Evolutionary conservation across 768 basidiomycete genomes (phyloP).

Genomic region (Asterophora lycoperdoides): DNA sequence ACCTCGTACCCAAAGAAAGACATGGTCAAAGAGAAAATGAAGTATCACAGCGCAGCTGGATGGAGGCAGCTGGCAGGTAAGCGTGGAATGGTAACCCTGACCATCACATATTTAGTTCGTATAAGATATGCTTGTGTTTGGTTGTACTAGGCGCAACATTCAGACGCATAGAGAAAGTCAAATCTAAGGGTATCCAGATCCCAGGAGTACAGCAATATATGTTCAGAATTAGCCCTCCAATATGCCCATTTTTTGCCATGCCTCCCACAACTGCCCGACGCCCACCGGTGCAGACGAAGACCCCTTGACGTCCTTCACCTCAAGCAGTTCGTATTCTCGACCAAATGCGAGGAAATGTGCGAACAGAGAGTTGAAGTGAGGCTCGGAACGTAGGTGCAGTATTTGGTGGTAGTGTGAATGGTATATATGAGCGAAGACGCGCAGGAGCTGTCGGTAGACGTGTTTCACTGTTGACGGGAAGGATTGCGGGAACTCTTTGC

Average conservation of each 20-base stretch:
- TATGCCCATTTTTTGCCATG: constrained; percentile 88
- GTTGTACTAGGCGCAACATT: neutral
- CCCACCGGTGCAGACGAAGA: constrained; percentile 60
- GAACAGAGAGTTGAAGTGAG: constrained; percentile 95
- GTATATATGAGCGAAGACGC: constrained; percentile 98
- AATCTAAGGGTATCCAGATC: neutral
- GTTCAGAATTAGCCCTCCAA: constrained; percentile 40
- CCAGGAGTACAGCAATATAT: neutral
- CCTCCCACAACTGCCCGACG: constrained; percentile 78
- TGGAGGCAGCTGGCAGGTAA: neutral
- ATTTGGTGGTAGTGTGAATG: constrained; percentile 91
- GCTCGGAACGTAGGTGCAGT: constrained; percentile 91
- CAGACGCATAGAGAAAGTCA: neutral
- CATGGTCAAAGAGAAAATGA: constrained; percentile 21
- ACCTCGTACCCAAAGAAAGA: constrained; percentile 32
- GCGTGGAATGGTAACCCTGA: constrained; percentile 4
- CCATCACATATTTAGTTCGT: constrained; percentile 5
- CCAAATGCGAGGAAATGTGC: constrained; percentile 98
- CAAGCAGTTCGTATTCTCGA: constrained; percentile 88
- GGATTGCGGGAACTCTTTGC: constrained; percentile 81
- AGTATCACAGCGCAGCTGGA: constrained; percentile 2
- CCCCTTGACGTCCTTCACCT: constrained; percentile 86
- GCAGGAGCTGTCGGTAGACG: constrained; percentile 93
- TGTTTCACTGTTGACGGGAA: constrained; percentile 93
- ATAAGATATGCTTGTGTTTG: constrained; percentile 6